Base-by-base conservation (phyloP, 495 filamentous ascomycete genomes). In the Hypoxylon fuscum region DNA sequence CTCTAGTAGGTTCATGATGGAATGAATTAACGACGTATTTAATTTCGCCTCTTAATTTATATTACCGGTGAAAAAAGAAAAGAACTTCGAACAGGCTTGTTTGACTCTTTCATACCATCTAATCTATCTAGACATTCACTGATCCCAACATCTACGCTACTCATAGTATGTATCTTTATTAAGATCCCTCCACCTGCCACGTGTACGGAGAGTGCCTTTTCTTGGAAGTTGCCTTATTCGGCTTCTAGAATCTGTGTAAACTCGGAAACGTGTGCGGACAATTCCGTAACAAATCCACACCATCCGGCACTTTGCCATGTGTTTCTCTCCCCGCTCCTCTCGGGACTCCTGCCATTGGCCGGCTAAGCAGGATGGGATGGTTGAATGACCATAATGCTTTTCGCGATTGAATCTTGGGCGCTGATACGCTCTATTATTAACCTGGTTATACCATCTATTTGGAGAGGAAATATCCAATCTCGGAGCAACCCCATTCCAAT, bases 401-500 rank as follows among this genome's bases (percentile, higher is more conserved):
- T 54, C 54, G 23, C 54, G 57, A 58, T 54, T 43, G 15, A 58
- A 40, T 43, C 14, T 47, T 10, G 20, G 43, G 10, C 14, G 21
- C 27, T 53, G 42, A 53, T 53, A n/a, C 40, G 22, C 31, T 42
- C 14, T 20, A 42, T 31, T 10, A 31, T 37, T 37, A 54, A 35
- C 43, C 43, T 45, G 20, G 20, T 53, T 58, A 42, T 58, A 37
- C 58, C 58, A 54, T 64, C 59, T 49, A 64, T 66, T 59, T 59
- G 59, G 56, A 61, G 43, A 65, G 51, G 31, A 49, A 43, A 14
- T 14, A 17, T 17, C 46, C 43, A 29, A 42, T 25, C 55, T 62
- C 54, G 56, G 65, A 55, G 40, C 11, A 25, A 41, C 15, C 57
- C 65, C 59, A 59, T 57, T 68, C 59, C 52, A 63, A 54, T 32